A percentile compares a stretch with the other conserved stretches of the same genome.
Conservation (phyloP, 129 eudicot genomes). For the Smallanthus sonchifolius region DNA sequence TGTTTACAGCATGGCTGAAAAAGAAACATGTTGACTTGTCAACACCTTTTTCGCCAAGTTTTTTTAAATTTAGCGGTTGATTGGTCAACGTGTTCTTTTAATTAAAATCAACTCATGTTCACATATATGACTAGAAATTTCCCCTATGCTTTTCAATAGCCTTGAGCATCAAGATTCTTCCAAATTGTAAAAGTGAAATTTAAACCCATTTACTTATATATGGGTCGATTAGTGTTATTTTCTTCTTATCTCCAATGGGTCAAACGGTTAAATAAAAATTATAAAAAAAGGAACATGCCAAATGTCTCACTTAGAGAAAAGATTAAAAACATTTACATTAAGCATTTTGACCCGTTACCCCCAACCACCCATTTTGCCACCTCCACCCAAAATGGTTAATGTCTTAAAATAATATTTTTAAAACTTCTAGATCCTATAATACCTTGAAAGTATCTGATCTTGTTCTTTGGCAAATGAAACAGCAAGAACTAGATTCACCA, state of each 20-base stretch:
- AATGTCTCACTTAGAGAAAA: neutral
- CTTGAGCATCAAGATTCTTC: slow-evolving; percentile 6
- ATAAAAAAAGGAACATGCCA: neutral
- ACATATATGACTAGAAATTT: neutral
- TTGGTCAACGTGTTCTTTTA: neutral
- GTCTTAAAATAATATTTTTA: neutral
- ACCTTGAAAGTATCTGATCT: slow-evolving; percentile 87
- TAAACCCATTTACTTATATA: neutral
- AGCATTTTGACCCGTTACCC: neutral
- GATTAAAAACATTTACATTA: too few relatives aligned
- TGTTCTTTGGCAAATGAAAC: slow-evolving; percentile 95
- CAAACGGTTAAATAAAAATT: neutral
- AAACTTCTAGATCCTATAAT: slow-evolving; percentile 13
- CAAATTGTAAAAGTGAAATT: neutral
- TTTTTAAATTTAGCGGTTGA: neutral
- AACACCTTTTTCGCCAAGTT: neutral
- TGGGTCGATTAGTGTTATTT: neutral
- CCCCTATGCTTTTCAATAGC: neutral
- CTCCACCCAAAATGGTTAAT: neutral
- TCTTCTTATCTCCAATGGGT: neutral
- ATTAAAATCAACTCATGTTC: neutral
- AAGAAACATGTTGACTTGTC: neutral
- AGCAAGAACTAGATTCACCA: slow-evolving; percentile 77
- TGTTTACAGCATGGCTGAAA: neutral
- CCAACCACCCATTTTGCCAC: neutral